phyloP scores from a whole-genome alignment of 1,139 yeast genomes.

The Pichia sp. region DNA sequence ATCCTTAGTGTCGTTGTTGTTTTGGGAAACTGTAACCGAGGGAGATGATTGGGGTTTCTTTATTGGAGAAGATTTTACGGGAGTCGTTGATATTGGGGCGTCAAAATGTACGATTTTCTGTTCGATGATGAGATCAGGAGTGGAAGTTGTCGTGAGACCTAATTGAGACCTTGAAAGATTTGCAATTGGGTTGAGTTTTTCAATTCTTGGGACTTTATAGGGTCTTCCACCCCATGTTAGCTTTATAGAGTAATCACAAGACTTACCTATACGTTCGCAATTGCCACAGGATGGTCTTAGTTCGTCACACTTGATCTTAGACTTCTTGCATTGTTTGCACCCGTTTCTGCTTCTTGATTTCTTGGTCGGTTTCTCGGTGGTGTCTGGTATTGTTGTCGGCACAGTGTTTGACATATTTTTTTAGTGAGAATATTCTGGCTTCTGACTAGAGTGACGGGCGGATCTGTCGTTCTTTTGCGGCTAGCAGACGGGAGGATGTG shows the following conservation, averaged over 20 bases:
- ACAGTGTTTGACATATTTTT: neutral
- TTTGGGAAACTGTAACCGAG: neutral
- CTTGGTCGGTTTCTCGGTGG: conserved; percentile 6
- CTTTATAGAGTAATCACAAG: conserved; percentile 65
- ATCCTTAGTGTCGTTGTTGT: neutral
- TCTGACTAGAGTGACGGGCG: no score
- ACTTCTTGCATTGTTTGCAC: conserved; percentile 67
- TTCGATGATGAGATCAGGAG: neutral
- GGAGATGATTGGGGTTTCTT: no score
- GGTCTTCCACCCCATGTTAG: conserved; percentile 83
- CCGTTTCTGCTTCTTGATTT: conserved; percentile 45
- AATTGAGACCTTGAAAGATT: conserved; percentile 18
- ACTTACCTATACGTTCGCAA: conserved; percentile 47
- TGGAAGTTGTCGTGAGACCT: neutral
- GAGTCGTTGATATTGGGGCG: no score
- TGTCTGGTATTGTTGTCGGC: neutral
- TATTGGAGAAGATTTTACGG: no score
- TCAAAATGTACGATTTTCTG: neutral
- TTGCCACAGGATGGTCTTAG: conserved; percentile 59
- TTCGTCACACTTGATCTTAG: conserved; percentile 77
- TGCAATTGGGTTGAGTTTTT: conserved; percentile 30
- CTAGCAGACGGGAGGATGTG: no score
- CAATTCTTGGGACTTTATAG: conserved; percentile 41
- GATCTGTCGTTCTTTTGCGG: no score
- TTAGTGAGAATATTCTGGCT: neutral